Conservation (phyloP, 2,329 filamentous ascomycete species). For the Pseudogymnoascus verrucosus region DNA sequence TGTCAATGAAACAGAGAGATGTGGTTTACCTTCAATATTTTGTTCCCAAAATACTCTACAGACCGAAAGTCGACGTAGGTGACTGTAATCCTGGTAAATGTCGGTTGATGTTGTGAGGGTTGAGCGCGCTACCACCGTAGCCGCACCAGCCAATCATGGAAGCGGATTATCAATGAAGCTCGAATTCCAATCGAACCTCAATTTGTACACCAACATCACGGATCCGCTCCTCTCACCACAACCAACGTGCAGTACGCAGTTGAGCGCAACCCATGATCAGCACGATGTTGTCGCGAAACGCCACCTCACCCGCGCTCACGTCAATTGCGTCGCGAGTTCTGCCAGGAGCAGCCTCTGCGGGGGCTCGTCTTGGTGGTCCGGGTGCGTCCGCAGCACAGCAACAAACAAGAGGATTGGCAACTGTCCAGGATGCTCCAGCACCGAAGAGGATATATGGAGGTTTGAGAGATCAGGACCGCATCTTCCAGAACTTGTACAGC, state of each 20-base stretch:
- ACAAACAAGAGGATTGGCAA: slow-evolving; percentile 67
- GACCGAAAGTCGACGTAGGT: not conserved
- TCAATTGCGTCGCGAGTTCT: slow-evolving; percentile 24
- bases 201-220: slow-evolving; percentile 8
- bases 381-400: slow-evolving; percentile 36
- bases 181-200: slow-evolving; percentile 9
- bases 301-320: slow-evolving; percentile 25
- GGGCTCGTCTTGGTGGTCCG: slow-evolving; percentile 17
- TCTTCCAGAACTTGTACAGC: slow-evolving; percentile 97
- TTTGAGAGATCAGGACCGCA: slow-evolving; percentile 91
- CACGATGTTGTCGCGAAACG: slow-evolving; percentile 31
- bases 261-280: slow-evolving; percentile 25
- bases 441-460: slow-evolving; percentile 72
- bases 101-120: slow-evolving; percentile 5
- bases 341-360: slow-evolving; percentile 22
- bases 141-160: slow-evolving; percentile 8
- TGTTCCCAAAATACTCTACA: not conserved
- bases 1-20: not conserved
- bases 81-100: not conserved
- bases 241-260: slow-evolving; percentile 18
- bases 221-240: slow-evolving; percentile 1
- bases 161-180: slow-evolving; percentile 9
- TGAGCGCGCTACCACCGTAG: not conserved
- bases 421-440: slow-evolving; percentile 65
- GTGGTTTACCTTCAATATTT: not conserved